Base-by-base conservation (phyloP, 1,284 basidiomycete species). In the Tausonia pullulans region DNA sequence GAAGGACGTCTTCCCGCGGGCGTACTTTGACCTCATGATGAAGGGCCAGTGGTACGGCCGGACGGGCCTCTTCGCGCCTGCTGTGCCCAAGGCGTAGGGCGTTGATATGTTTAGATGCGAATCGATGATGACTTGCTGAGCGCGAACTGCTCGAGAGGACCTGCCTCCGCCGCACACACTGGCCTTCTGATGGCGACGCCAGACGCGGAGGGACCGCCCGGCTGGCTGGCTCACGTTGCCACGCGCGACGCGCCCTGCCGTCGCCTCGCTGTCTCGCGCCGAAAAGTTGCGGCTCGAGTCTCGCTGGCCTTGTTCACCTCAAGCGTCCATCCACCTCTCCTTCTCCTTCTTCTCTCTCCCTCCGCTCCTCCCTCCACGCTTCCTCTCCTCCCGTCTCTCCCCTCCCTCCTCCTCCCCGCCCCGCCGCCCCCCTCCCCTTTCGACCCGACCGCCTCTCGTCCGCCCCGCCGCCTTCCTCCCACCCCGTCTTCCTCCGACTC, bases 1-100 rank as follows among this genome's bases (percentile, higher is more conserved):
- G 78, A 96, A 87, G 81, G 87, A 76, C 67, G 68, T 96, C 66
- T 94, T 98, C 81, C 94, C 94, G 5, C 83, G 81, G 75, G 85
- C 83, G 1, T 98, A 98, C 80, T 98, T 87, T 83, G 84, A 85
- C 68, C 79, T 81, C 65, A 88, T 91, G 84, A 84, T 91, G 72
- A 80, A 81, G 72, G 82, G 81, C 14, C 74, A 71, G 40, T 79
- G 78, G 78, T 78, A 71, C 70, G 77, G 77, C 27, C 74, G 74
- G 43, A 69, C 71, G 56, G 71, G 71, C 13, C 57, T 76, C 62
- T 73, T 77, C 69, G 64, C 69, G 8, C 70, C 70, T 27, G 27
- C 27, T 27, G 27, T 27, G 27, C 27, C 27, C 27, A 27, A 27
- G 27, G 27, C 27, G 27, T 27, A 27, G 27, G 27, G 27, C 27